A percentile compares a stretch with the other conserved stretches of the same genome.
Evolutionary conservation across 169 alveolate genomes (phyloP).

Genomic region (Eimeria maxima): DNA sequence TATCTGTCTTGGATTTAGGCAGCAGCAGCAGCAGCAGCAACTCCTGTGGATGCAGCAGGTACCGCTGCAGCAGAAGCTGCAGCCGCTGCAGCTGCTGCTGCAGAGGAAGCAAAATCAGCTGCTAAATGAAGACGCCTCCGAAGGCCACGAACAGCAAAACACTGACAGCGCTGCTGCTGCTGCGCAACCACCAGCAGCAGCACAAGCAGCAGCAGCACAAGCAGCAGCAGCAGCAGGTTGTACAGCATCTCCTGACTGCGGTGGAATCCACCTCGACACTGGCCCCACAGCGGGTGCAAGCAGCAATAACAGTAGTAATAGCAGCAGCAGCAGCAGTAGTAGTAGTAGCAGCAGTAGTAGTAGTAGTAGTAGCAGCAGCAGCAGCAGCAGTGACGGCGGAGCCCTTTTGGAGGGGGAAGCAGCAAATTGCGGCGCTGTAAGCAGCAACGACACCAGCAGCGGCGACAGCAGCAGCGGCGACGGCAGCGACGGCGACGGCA

Average conservation of each 20-base stretch:
- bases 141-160: background rate
- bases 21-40: conserved; percentile 26
- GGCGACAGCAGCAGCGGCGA: background rate
- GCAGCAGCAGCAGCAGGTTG: background rate
- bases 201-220: conserved; percentile 11
- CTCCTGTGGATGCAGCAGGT: background rate
- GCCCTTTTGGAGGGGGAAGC: background rate
- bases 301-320: conserved; percentile 20
- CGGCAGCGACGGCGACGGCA: background rate
- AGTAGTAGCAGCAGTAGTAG: conserved; percentile 15
- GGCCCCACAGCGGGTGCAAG: background rate
- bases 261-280: background rate
- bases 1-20: background rate
- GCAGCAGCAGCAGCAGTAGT: conserved; percentile 12
- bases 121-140: background rate
- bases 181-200: background rate
- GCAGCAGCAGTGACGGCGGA: conserved; percentile 35
- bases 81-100: conserved; percentile 47
- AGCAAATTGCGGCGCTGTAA: background rate
- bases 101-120: background rate
- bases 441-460: conserved; percentile 3
- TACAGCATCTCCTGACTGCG: background rate
- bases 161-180: conserved; percentile 23
- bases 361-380: conserved; percentile 44
- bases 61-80: background rate